phyloP scores from a whole-genome alignment of 768 basidiomycete genomes.

The Psilocybe sp. region DNA sequence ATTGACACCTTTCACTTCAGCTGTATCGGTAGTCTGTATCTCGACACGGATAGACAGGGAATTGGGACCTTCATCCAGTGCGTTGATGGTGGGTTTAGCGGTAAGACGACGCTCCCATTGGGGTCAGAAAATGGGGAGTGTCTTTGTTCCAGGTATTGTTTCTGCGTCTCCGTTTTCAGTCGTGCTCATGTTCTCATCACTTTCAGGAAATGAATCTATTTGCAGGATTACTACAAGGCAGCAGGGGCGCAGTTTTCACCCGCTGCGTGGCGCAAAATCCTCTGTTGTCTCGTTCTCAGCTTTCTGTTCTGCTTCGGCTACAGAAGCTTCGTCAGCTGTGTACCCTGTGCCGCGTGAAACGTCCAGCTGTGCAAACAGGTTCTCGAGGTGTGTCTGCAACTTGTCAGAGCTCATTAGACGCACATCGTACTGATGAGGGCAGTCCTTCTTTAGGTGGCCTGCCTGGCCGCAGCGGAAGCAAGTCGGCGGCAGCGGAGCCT shows the following conservation, averaged over 20 bases:
- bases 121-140: not conserved
- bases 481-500: not conserved
- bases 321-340: not conserved
- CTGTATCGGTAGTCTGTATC: constrained; percentile 7
- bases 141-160: not conserved
- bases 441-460: constrained; percentile 2
- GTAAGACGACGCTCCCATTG: not conserved
- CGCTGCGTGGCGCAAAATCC: constrained; percentile 7
- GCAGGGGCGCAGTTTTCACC: constrained; percentile 8
- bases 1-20: not conserved
- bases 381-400: not conserved
- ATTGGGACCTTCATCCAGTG: not conserved
- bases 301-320: not conserved
- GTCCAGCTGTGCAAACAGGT: not conserved
- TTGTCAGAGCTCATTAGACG: not conserved
- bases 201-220: not conserved
- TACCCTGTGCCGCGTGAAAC: not conserved
- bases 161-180: not conserved
- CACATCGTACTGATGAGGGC: not conserved
- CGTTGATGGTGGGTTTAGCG: not conserved
- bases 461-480: constrained; percentile 4
- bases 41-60: not conserved
- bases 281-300: not conserved
- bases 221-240: not conserved
- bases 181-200: not conserved